These are phyloP conservation scores for Pachysandra terminalis DNA, from an alignment of 164 flowering plant species.

Conservation along the genomic window DNA sequence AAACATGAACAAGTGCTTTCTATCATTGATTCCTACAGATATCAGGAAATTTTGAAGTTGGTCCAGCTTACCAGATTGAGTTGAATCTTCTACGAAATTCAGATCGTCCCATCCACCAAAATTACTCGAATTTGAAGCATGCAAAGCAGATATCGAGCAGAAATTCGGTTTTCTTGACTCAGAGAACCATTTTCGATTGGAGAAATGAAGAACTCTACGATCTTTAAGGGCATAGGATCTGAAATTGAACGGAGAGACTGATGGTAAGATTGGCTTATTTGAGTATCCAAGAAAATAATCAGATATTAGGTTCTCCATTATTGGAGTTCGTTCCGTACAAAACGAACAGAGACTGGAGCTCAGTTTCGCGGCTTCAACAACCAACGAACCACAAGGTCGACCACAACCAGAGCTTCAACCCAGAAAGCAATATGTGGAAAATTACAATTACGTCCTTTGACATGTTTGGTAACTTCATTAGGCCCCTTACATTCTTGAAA, in stretches of 20 bases:
- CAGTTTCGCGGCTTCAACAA: too few species aligned
- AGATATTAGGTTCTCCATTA: slow-evolving; percentile 14
- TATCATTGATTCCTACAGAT: slow-evolving; percentile 62
- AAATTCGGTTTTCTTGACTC: slow-evolving; percentile 11
- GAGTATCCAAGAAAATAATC: not conserved
- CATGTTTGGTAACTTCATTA: too few species aligned
- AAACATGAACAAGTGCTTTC: slow-evolving; percentile 54
- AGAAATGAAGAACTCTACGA: slow-evolving; percentile 16
- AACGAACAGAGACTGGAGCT: too few species aligned
- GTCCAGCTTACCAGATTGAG: slow-evolving; percentile 44
- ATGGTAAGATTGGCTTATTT: slow-evolving; percentile 9
- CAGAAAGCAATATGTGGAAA: too few species aligned
- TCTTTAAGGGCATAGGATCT: slow-evolving; percentile 18
- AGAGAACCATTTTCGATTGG: slow-evolving; percentile 17
- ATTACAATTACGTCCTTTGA: too few species aligned
- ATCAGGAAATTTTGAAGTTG: slow-evolving; percentile 42
- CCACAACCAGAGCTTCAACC: too few species aligned
- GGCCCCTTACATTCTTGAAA: too few species aligned
- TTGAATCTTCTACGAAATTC: slow-evolving; percentile 22
- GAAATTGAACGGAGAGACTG: slow-evolving; percentile 14
- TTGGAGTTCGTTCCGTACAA: not conserved
- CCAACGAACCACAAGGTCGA: too few species aligned
- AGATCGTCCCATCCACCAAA: slow-evolving; percentile 83
- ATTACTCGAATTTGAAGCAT: slow-evolving; percentile 19
- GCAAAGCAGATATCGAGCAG: slow-evolving; percentile 22